Evolutionary conservation across 78 protist genomes (phyloP).

Genomic region (Dictyostelium citrinum): DNA sequence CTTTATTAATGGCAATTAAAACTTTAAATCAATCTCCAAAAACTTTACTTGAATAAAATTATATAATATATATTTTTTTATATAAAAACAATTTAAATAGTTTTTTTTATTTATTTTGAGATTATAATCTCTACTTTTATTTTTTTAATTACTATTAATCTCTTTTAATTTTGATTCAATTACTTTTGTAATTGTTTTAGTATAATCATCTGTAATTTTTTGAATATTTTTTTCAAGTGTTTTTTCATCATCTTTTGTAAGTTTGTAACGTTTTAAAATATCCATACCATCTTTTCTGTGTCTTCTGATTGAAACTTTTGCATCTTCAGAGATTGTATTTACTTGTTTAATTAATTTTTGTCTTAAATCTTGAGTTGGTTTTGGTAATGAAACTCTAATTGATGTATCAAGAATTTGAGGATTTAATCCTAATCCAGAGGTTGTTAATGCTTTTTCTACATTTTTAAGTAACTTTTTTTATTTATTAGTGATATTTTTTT

Average conservation of each 20-base stretch:
- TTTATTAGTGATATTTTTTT: neutral
- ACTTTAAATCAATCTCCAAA: slow-evolving; percentile 40
- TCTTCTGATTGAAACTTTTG: slow-evolving; percentile 40
- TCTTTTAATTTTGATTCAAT: slow-evolving; percentile 41
- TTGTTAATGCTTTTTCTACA: slow-evolving; percentile 37
- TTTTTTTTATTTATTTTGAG: neutral
- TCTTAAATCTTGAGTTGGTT: slow-evolving; percentile 65
- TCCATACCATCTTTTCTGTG: slow-evolving; percentile 60
- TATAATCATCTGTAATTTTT: slow-evolving; percentile 44
- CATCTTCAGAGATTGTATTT: neutral
- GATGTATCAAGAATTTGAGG: slow-evolving; percentile 6
- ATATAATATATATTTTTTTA: too few relatives aligned
- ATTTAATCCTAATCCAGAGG: slow-evolving; percentile 5
- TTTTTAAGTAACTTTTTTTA: neutral
- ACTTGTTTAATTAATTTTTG: slow-evolving; percentile 20
- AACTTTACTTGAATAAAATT: neutral
- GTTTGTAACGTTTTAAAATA: slow-evolving; percentile 1
- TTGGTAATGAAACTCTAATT: slow-evolving; percentile 33
- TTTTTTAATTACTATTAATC: slow-evolving; percentile 2
- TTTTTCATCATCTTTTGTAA: slow-evolving; percentile 48
- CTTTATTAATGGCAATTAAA: slow-evolving; percentile 79
- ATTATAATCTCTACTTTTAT: neutral
- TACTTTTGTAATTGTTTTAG: neutral
- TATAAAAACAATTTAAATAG: too few relatives aligned
- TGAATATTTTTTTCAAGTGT: slow-evolving; percentile 31